Percentiles rank a stretch among this genome's conserved stretches.
Evolutionary conservation across 805 yeast species (phyloP).

Genomic region (Lachancea fermentati): DNA sequence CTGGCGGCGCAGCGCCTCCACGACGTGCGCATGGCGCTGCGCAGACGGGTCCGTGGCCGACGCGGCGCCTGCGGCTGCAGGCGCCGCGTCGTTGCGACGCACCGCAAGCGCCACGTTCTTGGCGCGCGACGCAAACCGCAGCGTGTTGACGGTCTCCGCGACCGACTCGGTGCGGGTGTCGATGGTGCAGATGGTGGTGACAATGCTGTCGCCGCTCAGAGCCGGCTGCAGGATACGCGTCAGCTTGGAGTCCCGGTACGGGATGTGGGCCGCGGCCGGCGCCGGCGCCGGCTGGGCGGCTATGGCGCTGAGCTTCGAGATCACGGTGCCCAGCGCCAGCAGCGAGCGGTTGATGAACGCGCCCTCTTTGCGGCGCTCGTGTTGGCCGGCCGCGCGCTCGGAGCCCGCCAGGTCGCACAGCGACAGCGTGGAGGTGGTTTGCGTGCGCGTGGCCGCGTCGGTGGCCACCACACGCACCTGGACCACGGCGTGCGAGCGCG

Average conservation of each 20-base stretch:
- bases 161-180: slow-evolving; percentile 55
- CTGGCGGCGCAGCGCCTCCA: slow-evolving; percentile 52
- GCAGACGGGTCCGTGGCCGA: slow-evolving; percentile 2
- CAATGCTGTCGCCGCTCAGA: slow-evolving; percentile 77
- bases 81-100: slow-evolving; percentile 39
- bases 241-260: slow-evolving; percentile 88
- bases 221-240: slow-evolving; percentile 91
- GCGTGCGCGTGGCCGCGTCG: slow-evolving; percentile 36
- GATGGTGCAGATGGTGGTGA: slow-evolving; percentile 82
- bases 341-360: slow-evolving; percentile 87
- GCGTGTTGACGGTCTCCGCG: slow-evolving; percentile 81
- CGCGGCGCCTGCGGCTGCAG: slow-evolving; percentile 38
- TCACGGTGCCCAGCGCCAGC: slow-evolving; percentile 87
- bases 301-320: slow-evolving; percentile 59
- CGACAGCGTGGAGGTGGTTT: slow-evolving; percentile 56
- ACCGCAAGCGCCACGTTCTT: slow-evolving; percentile 75
- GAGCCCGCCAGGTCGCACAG: slow-evolving; percentile 96
- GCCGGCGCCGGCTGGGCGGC: slow-evolving; percentile 9
- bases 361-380: slow-evolving; percentile 88
- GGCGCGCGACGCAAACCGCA: slow-evolving; percentile 90
- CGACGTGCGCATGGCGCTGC: slow-evolving; percentile 42
- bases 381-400: slow-evolving; percentile 64
- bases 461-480: slow-evolving; percentile 53
- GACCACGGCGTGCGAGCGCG: slow-evolving; percentile 88
- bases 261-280: slow-evolving; percentile 52